Base-by-base conservation (phyloP, 2,329 filamentous ascomycete genomes). In the Talaromyces sp. region DNA sequence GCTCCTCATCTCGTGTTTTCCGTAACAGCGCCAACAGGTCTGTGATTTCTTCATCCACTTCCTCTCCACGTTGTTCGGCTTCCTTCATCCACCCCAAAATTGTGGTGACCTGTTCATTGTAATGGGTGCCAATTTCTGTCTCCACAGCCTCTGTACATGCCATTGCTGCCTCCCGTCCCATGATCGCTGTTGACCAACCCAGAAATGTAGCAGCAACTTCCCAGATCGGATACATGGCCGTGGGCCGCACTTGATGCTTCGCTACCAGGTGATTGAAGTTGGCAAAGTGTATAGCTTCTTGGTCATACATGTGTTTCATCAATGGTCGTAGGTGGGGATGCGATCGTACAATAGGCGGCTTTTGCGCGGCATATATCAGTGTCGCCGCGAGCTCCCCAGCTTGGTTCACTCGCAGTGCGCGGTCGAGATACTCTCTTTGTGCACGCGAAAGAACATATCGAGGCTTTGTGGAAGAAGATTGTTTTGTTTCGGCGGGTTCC, bases 251-350 rank as follows among this genome's bases (percentile, higher is more conserved):
- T 65, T 93, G 92, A 78, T 98, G 95, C 73, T 89, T 90, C 19
- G 91, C 88, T 4, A 98, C 83, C 29, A 98, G 85, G 2, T 82
- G 73, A 78, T 97, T 96, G 85, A 98, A 99, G 40, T 89, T 95
- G 3, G 82, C 79, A 71, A 98, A 88, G 78, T 99, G 95, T 8
- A 88, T 90, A 13, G 87, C 92, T 82, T 99, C 95, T 77, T 99
- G 95, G 73, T 95, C 92, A 82, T 97, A 93, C 95, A 99, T 99
- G 84, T 98, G 95, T 72, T 89, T 87, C 92, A 99, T 97, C 36
- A 98, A 81, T 0, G 92, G 90, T 6, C 92, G 89, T 19, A 99
- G 88, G 75, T 97, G 91, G 0, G 95, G 94, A 76, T 97, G 89
- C 4, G 89, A 86, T 69, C 87, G 86, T 65, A 92, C 84, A 61